Conservation (phyloP, 2,329 filamentous ascomycete species). For the Westerdykella sp. region DNA sequence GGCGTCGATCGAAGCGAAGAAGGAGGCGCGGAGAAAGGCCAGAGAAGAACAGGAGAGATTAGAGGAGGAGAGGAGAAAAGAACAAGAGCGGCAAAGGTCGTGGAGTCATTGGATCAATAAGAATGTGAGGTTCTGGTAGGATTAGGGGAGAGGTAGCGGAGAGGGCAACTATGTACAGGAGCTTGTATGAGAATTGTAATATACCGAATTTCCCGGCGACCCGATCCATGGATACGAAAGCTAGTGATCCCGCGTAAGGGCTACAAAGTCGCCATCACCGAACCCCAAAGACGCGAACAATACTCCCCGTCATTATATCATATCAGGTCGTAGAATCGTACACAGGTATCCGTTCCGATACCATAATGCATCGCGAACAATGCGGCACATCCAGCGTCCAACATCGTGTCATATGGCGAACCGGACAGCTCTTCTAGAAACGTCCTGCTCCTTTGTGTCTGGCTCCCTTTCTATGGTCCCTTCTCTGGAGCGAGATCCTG, state of each 20-base stretch:
- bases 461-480: constrained; percentile 22
- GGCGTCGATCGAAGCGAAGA: constrained; percentile 41
- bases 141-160: constrained; percentile 1
- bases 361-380: background rate
- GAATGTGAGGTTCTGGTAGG: constrained; percentile 34
- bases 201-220: background rate
- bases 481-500: constrained; percentile 22
- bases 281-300: background rate
- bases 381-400: background rate
- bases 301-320: constrained; percentile 3
- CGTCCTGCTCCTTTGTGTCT: constrained; percentile 1
- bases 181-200: constrained; percentile 10
- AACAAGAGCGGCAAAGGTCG: constrained; percentile 31
- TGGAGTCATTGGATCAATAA: constrained; percentile 35
- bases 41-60: constrained; percentile 39
- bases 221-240: background rate
- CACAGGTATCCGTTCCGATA: constrained; percentile 1
- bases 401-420: constrained; percentile 22
- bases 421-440: constrained; percentile 22
- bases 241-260: background rate
- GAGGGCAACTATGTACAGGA: constrained; percentile 7
- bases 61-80: constrained; percentile 20
- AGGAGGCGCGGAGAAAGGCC: constrained; percentile 39
- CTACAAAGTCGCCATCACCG: background rate
- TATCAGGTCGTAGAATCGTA: constrained; percentile 10